phyloP scores from a whole-genome alignment of 2,329 filamentous ascomycete genomes.

The Malbranchea zuffiana region DNA sequence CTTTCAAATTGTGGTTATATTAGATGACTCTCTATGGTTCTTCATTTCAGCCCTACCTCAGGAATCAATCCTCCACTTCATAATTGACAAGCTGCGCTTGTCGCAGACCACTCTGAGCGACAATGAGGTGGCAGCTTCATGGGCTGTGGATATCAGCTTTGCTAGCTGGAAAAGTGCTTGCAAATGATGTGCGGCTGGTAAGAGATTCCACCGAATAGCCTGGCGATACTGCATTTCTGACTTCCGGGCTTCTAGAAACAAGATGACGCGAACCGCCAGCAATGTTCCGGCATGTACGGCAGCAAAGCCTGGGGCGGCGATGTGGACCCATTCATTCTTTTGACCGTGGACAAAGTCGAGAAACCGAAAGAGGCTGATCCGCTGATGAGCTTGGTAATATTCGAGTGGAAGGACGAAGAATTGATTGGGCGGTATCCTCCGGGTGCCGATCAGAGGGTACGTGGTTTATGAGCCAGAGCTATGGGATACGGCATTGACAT shows the following conservation, averaged over 20 bases:
- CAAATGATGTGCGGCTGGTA: constrained; percentile 39
- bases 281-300: constrained; percentile 92
- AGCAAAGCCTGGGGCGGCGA: constrained; percentile 77
- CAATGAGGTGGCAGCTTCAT: constrained; percentile 33
- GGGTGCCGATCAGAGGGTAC: constrained; percentile 45
- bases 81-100: too few relatives aligned
- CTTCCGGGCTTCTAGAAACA: constrained; percentile 50
- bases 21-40: background rate
- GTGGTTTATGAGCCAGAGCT: constrained; percentile 12
- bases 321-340: constrained; percentile 77
- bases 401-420: constrained; percentile 81
- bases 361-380: constrained; percentile 55
- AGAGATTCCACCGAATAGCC: constrained; percentile 9
- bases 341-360: constrained; percentile 60
- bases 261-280: constrained; percentile 63
- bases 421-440: constrained; percentile 60
- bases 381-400: constrained; percentile 74
- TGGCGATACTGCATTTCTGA: background rate
- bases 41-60: background rate
- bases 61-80: too few relatives aligned
- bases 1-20: background rate
- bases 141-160: constrained; percentile 29
- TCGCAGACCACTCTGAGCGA: constrained; percentile 6
- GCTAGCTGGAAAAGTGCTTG: constrained; percentile 29
- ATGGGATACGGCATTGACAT: background rate